Evolutionary conservation across 768 basidiomycete species (phyloP), one percentile per base, ranked within the genome.

Genomic region (Russula lepida): DNA sequence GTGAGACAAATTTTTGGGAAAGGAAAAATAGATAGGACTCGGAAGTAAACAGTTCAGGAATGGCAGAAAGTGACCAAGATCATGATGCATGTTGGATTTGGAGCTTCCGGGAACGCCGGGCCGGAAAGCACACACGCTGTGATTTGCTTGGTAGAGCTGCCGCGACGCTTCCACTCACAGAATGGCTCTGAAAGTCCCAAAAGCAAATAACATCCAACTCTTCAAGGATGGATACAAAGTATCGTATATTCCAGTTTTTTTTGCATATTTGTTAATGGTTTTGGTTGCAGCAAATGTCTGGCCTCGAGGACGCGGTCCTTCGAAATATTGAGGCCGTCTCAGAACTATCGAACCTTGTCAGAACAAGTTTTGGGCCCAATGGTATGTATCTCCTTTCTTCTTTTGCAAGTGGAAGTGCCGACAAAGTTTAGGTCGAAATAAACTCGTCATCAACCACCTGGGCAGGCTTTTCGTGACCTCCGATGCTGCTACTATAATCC

Each of bases 141-240:
- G n/a, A 43, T 9, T 43, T 43, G 19, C 41, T 43, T 35, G 35
- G 9, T 13, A 35, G 33, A 35, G 41, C 9, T 11, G 6, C 23
- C 13, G 27, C 37, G 43, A 11, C 50, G 13, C 41, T 27, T 30
- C 50, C 9, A 37, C 32, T 23, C 13, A 27, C 25, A 56, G 21
- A 50, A 98, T 98, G 95, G 86, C 93, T 64, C 80, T 98, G 69
- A 94, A 94, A 79, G 92, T 98, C 21, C 95, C 94, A 30, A 94
- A 94, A 74, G 77, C 86, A 56, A 88, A 84, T 71, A 89, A 87
- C 65, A 71, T 94, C 44, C 92, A 94, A 73, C 83, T 99, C 43
- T 98, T 99, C 81, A 98, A 98, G 74, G 92, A 97, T 33, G 95
- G 95, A 27, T 94, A 92, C 82, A 97, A 95, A 81, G 93, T 89